Percentiles rank a stretch among this genome's conserved stretches.
phyloP scores from a whole-genome alignment of 805 yeast species.

The Monosporozyma aerobia region DNA sequence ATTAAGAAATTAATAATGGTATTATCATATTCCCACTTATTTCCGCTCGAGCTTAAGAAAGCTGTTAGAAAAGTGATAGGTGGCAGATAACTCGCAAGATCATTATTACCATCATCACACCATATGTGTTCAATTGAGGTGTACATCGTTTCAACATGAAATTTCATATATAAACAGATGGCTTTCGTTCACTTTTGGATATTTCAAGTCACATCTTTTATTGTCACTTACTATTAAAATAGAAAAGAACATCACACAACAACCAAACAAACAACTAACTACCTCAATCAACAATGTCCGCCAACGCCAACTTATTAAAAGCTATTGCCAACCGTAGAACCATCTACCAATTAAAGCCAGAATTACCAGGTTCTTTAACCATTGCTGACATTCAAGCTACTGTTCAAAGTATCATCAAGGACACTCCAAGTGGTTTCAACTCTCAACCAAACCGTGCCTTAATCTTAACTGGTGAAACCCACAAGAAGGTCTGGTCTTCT shows the following conservation, averaged over 20 bases:
- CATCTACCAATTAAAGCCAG: conserved; percentile 37
- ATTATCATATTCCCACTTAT: not conserved
- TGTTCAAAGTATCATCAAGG: conserved; percentile 36
- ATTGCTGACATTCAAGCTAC: conserved; percentile 33
- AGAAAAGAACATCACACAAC: not conserved
- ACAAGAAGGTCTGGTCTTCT: conserved; percentile 38
- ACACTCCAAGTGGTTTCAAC: conserved; percentile 47
- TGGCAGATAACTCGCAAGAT: not conserved
- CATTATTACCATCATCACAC: not conserved
- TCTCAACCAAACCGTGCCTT: conserved; percentile 42
- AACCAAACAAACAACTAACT: not conserved
- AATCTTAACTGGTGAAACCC: conserved; percentile 37
- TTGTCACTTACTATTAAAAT: too few species aligned
- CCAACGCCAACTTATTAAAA: not conserved
- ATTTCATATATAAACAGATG: not conserved
- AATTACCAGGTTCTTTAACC: conserved; percentile 35
- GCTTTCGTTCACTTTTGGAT: not conserved
- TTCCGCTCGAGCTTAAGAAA: not conserved
- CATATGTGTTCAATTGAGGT: not conserved
- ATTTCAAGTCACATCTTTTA: not conserved
- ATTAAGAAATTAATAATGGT: not conserved
- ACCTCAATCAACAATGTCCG: conserved; percentile 8
- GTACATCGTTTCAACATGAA: not conserved
- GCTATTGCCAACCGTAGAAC: conserved; percentile 38
- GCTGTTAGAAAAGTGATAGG: not conserved